A percentile compares a stretch with the other conserved stretches of the same genome.
Evolutionary conservation across 2,329 filamentous ascomycete genomes (phyloP).

Genomic region (Didymella pomorum): DNA sequence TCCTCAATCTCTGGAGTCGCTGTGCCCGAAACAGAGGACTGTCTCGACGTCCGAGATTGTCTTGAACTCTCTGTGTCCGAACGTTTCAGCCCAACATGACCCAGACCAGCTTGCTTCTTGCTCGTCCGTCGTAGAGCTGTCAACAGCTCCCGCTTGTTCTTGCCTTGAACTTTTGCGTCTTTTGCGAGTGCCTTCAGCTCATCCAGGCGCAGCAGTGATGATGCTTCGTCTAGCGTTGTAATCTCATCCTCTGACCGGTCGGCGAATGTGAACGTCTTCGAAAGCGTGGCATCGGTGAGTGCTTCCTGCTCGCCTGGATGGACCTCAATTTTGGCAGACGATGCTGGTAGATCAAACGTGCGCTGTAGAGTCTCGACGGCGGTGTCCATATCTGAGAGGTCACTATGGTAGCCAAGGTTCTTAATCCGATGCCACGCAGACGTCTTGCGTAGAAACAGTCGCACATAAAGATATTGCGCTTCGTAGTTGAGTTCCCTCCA

Average conservation of each 20-base stretch:
- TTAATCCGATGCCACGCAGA: slow-evolving; percentile 87
- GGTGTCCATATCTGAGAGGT: slow-evolving; percentile 76
- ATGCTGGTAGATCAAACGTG: slow-evolving; percentile 62
- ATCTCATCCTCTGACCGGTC: slow-evolving; percentile 79
- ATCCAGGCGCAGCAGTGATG: slow-evolving; percentile 80
- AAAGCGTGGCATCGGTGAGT: slow-evolving; percentile 60
- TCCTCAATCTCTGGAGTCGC: slow-evolving; percentile 51
- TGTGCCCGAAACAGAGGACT: slow-evolving; percentile 53
- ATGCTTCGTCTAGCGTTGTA: slow-evolving; percentile 81
- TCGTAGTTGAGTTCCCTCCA: slow-evolving; percentile 83
- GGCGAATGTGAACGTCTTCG: slow-evolving; percentile 75
- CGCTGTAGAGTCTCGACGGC: slow-evolving; percentile 73
- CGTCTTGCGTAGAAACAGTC: slow-evolving; percentile 90
- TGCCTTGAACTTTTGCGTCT: slow-evolving; percentile 85
- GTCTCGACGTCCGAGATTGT: slow-evolving; percentile 60
- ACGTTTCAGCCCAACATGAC: slow-evolving; percentile 71
- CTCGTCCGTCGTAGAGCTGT: slow-evolving; percentile 77
- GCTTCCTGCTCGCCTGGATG: slow-evolving; percentile 60
- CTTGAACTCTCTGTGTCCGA: slow-evolving; percentile 67
- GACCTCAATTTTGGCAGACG: slow-evolving; percentile 45
- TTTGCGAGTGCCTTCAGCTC: slow-evolving; percentile 86
- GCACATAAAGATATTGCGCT: slow-evolving; percentile 91
- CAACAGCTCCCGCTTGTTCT: slow-evolving; percentile 83
- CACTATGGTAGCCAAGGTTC: slow-evolving; percentile 79
- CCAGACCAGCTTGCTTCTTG: slow-evolving; percentile 77